Conservation (phyloP, 805 yeast genomes). For the Yarrowia hollandica region DNA sequence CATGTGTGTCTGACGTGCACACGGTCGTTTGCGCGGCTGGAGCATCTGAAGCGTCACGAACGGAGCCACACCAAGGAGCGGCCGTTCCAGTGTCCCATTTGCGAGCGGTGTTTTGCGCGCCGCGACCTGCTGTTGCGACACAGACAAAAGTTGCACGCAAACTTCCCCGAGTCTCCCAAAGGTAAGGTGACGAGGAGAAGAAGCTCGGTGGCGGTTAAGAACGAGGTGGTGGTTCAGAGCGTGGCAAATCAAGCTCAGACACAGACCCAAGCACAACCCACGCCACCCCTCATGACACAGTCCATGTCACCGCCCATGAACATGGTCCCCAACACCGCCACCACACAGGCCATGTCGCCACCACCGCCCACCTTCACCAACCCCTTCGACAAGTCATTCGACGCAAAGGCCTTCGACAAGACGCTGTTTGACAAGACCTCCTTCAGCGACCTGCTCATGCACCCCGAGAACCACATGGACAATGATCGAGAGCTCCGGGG, state of each 20-base stretch:
- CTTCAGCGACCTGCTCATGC: conserved; percentile 3
- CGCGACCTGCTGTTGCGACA: conserved; percentile 73
- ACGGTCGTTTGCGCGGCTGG: conserved; percentile 91
- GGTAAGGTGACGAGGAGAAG: conserved; percentile 1
- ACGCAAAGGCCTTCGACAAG: background rate
- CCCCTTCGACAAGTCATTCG: background rate
- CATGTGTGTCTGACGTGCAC: conserved; percentile 89
- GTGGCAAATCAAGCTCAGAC: background rate
- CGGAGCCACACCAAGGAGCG: conserved; percentile 94
- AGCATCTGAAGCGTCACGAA: conserved; percentile 91
- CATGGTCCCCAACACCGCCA: too few relatives aligned
- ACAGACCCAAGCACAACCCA: background rate
- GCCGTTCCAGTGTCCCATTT: conserved; percentile 93
- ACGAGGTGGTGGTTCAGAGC: conserved; percentile 3
- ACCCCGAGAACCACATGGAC: conserved; percentile 26
- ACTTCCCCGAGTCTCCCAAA: conserved; percentile 38
- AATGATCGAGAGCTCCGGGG: conserved; percentile 17
- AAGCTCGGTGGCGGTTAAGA: conserved; percentile 24
- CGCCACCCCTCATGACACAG: too few relatives aligned
- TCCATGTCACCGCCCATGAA: too few relatives aligned
- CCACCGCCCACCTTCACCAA: conserved; percentile 11
- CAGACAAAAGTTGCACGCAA: conserved; percentile 83
- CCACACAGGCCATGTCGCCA: too few relatives aligned
- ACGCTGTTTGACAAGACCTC: conserved; percentile 2
- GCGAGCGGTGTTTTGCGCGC: conserved; percentile 94